phyloP scores from a whole-genome alignment of 345 rosid genomes.

The Psidium guajava region DNA sequence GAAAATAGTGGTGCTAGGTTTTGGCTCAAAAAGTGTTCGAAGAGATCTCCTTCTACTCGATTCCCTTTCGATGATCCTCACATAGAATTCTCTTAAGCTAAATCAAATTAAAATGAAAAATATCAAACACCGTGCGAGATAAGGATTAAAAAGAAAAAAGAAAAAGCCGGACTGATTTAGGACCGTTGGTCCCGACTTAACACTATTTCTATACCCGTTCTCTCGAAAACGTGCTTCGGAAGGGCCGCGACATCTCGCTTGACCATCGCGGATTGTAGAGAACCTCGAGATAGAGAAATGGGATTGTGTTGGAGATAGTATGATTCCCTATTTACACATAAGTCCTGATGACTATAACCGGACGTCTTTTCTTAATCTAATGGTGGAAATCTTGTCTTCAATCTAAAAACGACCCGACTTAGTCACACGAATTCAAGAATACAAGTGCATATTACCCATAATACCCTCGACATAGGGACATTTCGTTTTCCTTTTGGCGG shows the following conservation, averaged over 20 bases:
- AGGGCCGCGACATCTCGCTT: neutral
- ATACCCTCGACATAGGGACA: neutral
- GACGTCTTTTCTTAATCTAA: neutral
- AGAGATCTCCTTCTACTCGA: no score
- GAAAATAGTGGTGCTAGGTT: no score
- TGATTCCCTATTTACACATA: neutral
- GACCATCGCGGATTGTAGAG: neutral
- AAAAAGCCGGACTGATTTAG: no score
- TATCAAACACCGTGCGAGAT: no score
- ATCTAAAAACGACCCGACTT: neutral
- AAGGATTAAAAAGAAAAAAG: no score
- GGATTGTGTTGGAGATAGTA: neutral
- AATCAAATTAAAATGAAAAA: no score
- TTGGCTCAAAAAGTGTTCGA: no score
- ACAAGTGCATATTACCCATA: neutral
- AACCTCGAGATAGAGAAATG: neutral
- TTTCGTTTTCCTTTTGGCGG: neutral
- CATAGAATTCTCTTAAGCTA: no score
- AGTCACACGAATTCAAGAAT: neutral
- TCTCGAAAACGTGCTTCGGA: neutral
- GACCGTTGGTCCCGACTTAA: no score
- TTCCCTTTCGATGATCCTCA: no score
- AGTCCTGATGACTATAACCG: neutral
- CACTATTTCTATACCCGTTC: neutral
- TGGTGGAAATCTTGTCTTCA: neutral